Percentiles rank a stretch among this genome's conserved stretches.
These are phyloP conservation scores for Dothideomycetes sp. DNA, from an alignment of 2,329 filamentous ascomycete genomes.

Conservation along the genomic window DNA sequence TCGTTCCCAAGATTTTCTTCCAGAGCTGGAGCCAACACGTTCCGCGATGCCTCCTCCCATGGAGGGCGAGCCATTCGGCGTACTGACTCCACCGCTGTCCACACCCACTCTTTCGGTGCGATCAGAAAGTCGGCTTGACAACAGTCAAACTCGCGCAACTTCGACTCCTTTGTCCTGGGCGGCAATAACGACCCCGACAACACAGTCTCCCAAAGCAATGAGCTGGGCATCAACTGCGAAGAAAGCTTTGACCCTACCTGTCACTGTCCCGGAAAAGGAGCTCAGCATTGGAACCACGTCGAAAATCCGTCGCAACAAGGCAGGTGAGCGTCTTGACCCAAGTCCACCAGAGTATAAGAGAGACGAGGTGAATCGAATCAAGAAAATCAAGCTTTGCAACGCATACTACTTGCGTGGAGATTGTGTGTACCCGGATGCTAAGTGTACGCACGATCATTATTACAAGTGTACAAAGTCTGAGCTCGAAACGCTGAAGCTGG, in stretches of 20 bases:
- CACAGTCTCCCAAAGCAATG: background rate
- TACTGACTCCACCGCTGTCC: background rate
- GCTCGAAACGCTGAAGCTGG: constrained; percentile 41
- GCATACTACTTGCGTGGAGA: constrained; percentile 47
- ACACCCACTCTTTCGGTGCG: background rate
- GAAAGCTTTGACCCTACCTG: background rate
- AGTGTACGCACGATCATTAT: constrained; percentile 45
- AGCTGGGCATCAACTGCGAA: background rate
- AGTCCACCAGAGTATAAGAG: constrained; percentile 39
- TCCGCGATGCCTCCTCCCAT: background rate
- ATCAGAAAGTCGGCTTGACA: background rate
- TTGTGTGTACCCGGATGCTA: constrained; percentile 40
- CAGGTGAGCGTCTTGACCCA: constrained; percentile 47
- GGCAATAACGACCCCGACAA: too few species aligned
- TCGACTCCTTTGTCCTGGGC: background rate
- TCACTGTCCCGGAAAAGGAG: background rate
- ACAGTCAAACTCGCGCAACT: background rate
- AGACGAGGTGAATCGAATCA: constrained; percentile 47
- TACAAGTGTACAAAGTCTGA: constrained; percentile 41
- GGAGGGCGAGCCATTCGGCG: background rate
- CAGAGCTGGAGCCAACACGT: background rate
- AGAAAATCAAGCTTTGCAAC: constrained; percentile 54
- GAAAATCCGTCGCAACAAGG: constrained; percentile 44
- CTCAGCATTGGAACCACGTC: constrained; percentile 14
- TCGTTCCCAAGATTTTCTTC: background rate